Base-by-base conservation (phyloP, 2,329 filamentous ascomycete genomes). In the Tolypocladium sp. region DNA sequence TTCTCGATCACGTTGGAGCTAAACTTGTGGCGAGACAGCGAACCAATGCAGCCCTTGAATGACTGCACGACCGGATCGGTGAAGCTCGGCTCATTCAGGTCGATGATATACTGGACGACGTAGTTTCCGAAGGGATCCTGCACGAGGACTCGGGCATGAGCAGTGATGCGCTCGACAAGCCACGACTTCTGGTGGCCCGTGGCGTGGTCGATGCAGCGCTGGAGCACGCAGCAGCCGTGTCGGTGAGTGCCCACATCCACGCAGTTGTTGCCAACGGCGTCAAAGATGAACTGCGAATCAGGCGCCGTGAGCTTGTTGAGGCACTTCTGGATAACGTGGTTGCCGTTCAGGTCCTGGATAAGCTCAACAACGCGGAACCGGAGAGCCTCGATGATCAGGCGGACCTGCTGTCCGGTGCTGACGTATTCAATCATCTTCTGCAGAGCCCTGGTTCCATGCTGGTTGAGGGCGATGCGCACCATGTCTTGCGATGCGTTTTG, bases 391-490 rank as follows among this genome's bases (percentile, higher is more conserved):
- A 96, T 96, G 72, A 99, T 94, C 65, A 91, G 88, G 66, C 89
- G 82, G 56, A 93, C 89, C 76, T 99, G 94, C 69, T 89, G 86
- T 3, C 86, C 82, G 33, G 91, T 95, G 57, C 88, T 90, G 69
- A 99, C 90, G 72, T 91, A 95, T 76, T 99, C 94, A 65, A 99
- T 99, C 94, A 99, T 99, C 82, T 97, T 99, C 78, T 99, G 94
- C 60, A 99, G 78, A 63, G 94, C 94, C 58, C 94, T 87, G 60
- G 94, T 99, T 66, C 94, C 94, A 72, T 99, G 94, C 77, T 97
- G 93, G 76, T 99, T 97, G 61, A 97, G 79, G 33, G 94, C 94
- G 69, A 99, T 97, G 67, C 88, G 88, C 30, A 96, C 91, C 80
- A 99, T 90, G 63, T 93, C 87, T 57, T 87, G 83, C 22, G 91